phyloP scores from a whole-genome alignment of 148 eudicot genomes.

The Amaranthus cruentus region DNA sequence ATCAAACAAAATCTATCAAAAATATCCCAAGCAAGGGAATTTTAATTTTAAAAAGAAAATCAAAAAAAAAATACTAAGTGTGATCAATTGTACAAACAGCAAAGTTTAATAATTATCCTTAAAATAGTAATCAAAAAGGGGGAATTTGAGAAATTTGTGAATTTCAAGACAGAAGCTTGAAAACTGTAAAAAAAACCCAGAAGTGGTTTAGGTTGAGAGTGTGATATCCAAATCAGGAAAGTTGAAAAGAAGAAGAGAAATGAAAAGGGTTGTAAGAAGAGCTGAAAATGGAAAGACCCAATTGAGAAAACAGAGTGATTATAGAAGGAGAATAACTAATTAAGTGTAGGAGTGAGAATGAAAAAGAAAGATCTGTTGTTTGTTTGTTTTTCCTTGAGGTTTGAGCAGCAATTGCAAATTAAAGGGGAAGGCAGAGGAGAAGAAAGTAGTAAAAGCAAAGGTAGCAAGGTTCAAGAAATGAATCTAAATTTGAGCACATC shows the following conservation, averaged over 20 bases:
- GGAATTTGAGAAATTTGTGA: background rate
- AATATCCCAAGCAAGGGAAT: constrained; percentile 16
- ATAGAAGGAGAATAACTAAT: constrained; percentile 1
- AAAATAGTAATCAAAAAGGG: background rate
- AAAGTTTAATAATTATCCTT: no score
- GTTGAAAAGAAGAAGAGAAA: constrained; percentile 15
- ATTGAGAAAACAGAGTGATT: constrained; percentile 24
- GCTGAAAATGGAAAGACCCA: constrained; percentile 31
- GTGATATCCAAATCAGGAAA: constrained; percentile 22
- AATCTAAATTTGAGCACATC: constrained; percentile 40
- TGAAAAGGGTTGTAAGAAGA: constrained; percentile 23
- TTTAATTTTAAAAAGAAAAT: background rate
- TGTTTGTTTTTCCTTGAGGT: constrained; percentile 20
- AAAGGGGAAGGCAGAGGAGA: constrained; percentile 18
- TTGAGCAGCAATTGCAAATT: constrained; percentile 18
- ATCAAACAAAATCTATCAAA: constrained; percentile 23
- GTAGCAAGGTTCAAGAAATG: constrained; percentile 45
- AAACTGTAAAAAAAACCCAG: background rate
- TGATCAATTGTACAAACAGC: no score
- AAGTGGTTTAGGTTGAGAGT: background rate
- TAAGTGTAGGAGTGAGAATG: constrained; percentile 1
- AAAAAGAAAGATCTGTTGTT: constrained; percentile 16
- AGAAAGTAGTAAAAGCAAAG: constrained; percentile 30
- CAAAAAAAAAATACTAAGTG: no score
- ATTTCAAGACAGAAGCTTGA: constrained; percentile 14